phyloP scores from a whole-genome alignment of 139 green algal genomes.

The Micractinium conductrix region DNA sequence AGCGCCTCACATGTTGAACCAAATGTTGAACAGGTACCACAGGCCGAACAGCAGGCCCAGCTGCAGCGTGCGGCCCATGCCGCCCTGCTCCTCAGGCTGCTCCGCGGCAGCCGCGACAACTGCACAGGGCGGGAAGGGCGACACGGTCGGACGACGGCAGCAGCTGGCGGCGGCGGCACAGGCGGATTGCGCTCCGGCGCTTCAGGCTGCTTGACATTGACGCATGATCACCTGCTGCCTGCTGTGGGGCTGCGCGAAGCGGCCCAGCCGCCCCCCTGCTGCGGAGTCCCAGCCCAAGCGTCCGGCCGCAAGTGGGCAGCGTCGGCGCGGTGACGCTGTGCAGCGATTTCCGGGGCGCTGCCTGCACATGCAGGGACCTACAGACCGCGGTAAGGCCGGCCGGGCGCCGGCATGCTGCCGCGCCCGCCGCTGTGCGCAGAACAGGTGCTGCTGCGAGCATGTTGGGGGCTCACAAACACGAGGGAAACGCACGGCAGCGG shows the following conservation, averaged over 20 bases:
- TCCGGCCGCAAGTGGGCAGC: background rate
- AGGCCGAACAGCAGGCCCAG: conserved; percentile 87
- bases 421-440: background rate
- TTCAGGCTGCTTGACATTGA: background rate
- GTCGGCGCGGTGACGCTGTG: background rate
- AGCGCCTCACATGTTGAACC: conserved; percentile 99
- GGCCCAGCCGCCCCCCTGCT: background rate
- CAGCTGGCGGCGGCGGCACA: background rate
- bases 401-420: conserved; percentile 3
- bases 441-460: too few relatives aligned
- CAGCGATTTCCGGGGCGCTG: background rate
- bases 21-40: conserved; percentile 98
- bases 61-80: conserved; percentile 36
- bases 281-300: background rate
- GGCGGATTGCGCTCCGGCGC: background rate
- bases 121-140: background rate
- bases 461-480: too few relatives aligned
- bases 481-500: too few relatives aligned
- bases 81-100: background rate
- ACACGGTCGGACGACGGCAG: background rate
- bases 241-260: background rate
- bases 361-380: background rate
- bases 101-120: conserved; percentile 19
- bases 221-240: background rate
- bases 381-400: background rate